Evolutionary conservation across 257 asterid genomes (phyloP).

Genomic region (Echium plantagineum): DNA sequence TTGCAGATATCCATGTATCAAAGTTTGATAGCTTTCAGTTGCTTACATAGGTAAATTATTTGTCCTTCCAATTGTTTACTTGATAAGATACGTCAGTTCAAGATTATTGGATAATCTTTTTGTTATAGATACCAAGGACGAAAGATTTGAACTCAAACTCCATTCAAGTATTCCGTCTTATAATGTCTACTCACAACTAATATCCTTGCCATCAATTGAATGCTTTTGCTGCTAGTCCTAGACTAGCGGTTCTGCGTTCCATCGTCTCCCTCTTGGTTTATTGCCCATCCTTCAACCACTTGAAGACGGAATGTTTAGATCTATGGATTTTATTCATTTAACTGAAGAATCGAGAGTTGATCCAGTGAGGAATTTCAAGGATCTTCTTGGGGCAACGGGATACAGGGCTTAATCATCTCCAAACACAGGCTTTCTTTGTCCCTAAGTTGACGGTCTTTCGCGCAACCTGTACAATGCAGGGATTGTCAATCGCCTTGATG

Average conservation of each 20-base stretch:
- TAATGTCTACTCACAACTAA: no score
- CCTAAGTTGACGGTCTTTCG: constrained; percentile 30
- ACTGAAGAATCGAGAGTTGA: constrained; percentile 23
- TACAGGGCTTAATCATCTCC: constrained; percentile 21
- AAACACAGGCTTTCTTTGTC: constrained; percentile 60
- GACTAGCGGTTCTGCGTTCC: constrained; percentile 13
- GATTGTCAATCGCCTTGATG: background rate
- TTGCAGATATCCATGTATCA: no score
- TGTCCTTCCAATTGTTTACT: no score
- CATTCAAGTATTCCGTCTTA: no score
- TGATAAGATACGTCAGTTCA: no score
- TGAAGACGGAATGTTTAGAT: constrained; percentile 25
- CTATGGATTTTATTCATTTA: constrained; percentile 25
- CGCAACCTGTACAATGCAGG: constrained; percentile 19
- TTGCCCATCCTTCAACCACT: constrained; percentile 22
- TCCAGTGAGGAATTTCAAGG: constrained; percentile 43
- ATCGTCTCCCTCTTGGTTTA: constrained; percentile 20
- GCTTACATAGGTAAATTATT: no score
- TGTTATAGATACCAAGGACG: no score
- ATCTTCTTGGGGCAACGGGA: constrained; percentile 47
- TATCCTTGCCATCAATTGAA: constrained; percentile 32
- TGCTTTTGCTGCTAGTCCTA: constrained; percentile 25
- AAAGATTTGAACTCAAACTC: no score
- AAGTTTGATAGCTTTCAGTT: no score
- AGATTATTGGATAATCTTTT: no score